Evolutionary conservation across 768 basidiomycete genomes (phyloP), one percentile per base, ranked within the genome.

Genomic region (Boletus eberwhitei): DNA sequence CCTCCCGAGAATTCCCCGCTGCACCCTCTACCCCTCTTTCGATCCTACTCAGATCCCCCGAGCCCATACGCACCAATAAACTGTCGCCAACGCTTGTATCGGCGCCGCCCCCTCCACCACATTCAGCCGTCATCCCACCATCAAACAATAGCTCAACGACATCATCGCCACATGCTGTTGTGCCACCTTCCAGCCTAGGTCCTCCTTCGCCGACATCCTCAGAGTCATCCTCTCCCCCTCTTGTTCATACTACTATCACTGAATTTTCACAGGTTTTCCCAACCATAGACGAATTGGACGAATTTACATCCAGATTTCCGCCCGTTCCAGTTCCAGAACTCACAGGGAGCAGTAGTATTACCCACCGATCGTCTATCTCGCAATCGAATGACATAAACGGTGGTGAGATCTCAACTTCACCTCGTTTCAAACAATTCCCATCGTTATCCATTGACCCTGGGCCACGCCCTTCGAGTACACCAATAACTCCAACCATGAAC

Each of bases 131-230:
- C n/a, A 41, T 60, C 19, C 42, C 62, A 39, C 52, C 65, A 22
- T 69, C 69, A 2, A 59, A 64, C 43, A 66, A 53, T 46, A 71
- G 65, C 29, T 74, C 73, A 35, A 55, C 74, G 5, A 36, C 66
- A 21, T 76, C 79, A 29, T 79, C 83, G 3, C 77, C 79, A n/a
- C 87, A 87, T 60, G 78, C 80, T 3, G 75, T 90, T 45, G 86
- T 92, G 11, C 81, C 86, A 0, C 79, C 85, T 2, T 86, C 87
- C 5, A 81, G 81, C 32, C 74, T 92, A 17, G 89, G 87, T 3
- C 87, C 89, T 34, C 86, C 90, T 5, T 90, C 90, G 1, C 89
- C 88, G 4, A 76, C 81, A 2, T 85, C 87, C 9, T 86, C 86
- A 2, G 77, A 83, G 16, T 84, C 87, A 14, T 84, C 86, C 3